Base-by-base conservation (phyloP, 2,329 filamentous ascomycete species). In the Exophiala phaeomuriformis region DNA sequence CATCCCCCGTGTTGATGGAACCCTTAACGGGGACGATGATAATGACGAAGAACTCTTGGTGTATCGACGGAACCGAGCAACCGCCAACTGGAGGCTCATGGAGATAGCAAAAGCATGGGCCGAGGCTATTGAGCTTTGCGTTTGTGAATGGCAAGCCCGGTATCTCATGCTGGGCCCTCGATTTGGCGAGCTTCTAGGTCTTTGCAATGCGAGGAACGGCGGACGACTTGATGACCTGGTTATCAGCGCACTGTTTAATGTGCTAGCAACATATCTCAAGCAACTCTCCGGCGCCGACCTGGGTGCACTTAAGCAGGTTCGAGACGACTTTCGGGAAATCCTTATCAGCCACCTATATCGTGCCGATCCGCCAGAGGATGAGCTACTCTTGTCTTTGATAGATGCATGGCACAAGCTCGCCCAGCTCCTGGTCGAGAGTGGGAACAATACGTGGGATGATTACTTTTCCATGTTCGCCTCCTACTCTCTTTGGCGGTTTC, bases 321-420 rank as follows among this genome's bases (percentile, higher is more conserved):
- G 46, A 33, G 33, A 29, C n/a, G 40, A 46, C 4, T 10, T 59
- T 12, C 51, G 51, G 29, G 52, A 39, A 10, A 27, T 57, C 12
- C 29, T 55, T 37, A 36, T 45, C 10, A 42, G 46, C n/a, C 51
- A 56, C 8, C 48, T 55, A 10, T 46, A 43, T 41, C 46, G 42
- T 12, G 27, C n/a, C 7, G 19, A n/a, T 29, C 10, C 41, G 29
- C 52, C 33, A 3, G 41, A 54, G 3, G 52, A 52, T 12, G 29
- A n/a, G 10, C 40, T 54, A 9, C 36, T 61, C 44, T 12, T 47
- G 12, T 45, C 54, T 5, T 41, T 61, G 39, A 45, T 54, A 31
- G 52, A 55, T n/a, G 42, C 50, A 4, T 61, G 59, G 59, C 58
- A 51, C 40, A 30, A 37, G 8, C 28, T 61, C 33, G 59, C 49